Conservation (phyloP, 2,329 filamentous ascomycete species). For the Exophiala dermatitidis region DNA sequence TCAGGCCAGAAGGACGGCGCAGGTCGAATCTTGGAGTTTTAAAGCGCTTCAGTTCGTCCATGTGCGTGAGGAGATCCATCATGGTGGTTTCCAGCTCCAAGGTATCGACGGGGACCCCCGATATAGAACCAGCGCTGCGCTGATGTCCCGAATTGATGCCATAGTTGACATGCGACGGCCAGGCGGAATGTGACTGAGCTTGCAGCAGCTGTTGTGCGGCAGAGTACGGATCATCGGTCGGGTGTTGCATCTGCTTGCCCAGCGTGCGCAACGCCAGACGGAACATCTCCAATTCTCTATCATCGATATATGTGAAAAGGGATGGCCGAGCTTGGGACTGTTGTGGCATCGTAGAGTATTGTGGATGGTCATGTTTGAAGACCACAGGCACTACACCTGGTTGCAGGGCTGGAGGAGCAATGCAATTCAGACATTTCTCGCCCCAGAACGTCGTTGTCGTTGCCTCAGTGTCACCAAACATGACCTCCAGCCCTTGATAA, state of each 20-base stretch:
- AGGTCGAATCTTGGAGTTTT: slow-evolving; percentile 56
- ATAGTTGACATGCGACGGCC: slow-evolving; percentile 28
- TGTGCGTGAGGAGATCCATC: slow-evolving; percentile 66
- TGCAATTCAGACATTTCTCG: slow-evolving; percentile 68
- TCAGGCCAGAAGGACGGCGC: slow-evolving; percentile 61
- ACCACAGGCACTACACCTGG: slow-evolving; percentile 65
- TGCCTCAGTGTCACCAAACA: slow-evolving; percentile 66
- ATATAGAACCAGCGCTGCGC: slow-evolving; percentile 40
- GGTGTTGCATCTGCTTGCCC: slow-evolving; percentile 41
- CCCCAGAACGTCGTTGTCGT: slow-evolving; percentile 76
- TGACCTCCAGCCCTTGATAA: slow-evolving; percentile 69
- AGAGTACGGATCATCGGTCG: slow-evolving; percentile 45
- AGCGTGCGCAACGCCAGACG: slow-evolving; percentile 40
- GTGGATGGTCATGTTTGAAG: slow-evolving; percentile 52
- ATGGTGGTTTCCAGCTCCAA: slow-evolving; percentile 60
- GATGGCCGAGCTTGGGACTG: slow-evolving; percentile 41
- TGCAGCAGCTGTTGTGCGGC: slow-evolving; percentile 40
- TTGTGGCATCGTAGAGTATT: slow-evolving; percentile 40
- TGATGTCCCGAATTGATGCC: slow-evolving; percentile 41
- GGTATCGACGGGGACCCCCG: slow-evolving; percentile 35
- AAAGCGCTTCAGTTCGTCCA: slow-evolving; percentile 49
- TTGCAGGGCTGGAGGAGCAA: slow-evolving; percentile 63
- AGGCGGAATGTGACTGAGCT: slow-evolving; percentile 23
- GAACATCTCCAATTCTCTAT: slow-evolving; percentile 43
- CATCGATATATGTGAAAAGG: slow-evolving; percentile 62